Evolutionary conservation across 495 filamentous ascomycete species (phyloP).

Genomic region (Ramalina intermedia): DNA sequence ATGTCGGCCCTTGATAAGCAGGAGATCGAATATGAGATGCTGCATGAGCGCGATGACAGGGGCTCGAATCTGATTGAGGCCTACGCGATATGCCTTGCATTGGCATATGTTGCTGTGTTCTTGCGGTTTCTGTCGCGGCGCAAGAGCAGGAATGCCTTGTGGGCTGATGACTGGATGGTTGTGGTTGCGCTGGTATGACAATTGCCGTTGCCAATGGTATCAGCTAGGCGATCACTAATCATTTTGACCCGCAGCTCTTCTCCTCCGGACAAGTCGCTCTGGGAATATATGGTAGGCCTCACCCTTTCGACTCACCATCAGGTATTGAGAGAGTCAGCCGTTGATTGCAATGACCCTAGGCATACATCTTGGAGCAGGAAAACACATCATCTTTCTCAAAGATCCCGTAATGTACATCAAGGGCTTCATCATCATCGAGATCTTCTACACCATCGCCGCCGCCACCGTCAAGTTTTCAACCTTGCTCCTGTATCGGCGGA

Average conservation of each 20-base stretch:
- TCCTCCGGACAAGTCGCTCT: conserved; percentile 1
- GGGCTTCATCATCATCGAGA: neutral
- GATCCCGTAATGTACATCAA: neutral
- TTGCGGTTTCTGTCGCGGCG: neutral
- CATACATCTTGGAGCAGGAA: conserved; percentile 5
- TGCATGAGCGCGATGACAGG: neutral
- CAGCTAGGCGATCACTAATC: neutral
- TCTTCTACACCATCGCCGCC: neutral
- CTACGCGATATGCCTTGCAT: neutral
- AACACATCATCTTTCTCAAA: conserved; percentile 5
- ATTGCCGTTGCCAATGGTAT: too few species aligned
- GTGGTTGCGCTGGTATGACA: neutral
- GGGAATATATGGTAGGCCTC: neutral
- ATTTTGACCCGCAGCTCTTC: neutral
- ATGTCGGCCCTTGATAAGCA: too few species aligned
- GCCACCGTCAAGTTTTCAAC: conserved; percentile 2
- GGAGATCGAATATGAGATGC: conserved; percentile 1
- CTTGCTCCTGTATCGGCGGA: conserved; percentile 3
- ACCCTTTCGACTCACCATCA: neutral
- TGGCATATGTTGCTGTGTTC: neutral
- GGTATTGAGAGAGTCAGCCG: neutral
- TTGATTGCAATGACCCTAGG: neutral
- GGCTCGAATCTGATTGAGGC: neutral
- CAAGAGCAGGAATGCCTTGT: neutral
- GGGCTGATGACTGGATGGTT: conserved; percentile 2